phyloP scores from a whole-genome alignment of 768 basidiomycete genomes.

The Mycena vulgaris region DNA sequence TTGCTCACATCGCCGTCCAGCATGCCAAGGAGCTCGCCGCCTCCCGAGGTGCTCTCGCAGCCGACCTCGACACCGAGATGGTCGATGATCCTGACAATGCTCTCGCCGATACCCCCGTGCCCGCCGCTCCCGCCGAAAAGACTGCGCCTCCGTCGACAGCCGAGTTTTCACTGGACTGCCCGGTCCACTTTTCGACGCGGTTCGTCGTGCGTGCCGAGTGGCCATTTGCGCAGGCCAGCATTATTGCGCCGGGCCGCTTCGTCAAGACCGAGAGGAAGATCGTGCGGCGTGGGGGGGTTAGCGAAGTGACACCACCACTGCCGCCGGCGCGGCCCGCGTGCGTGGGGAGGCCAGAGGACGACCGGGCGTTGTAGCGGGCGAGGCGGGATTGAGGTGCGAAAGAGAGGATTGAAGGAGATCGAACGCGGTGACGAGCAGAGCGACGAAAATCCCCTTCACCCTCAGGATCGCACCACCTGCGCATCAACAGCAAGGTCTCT shows the following conservation, averaged over 20 bases:
- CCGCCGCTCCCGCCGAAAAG: neutral
- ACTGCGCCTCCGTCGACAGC: neutral
- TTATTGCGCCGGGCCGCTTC: neutral
- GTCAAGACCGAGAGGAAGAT: neutral
- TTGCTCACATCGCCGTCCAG: neutral
- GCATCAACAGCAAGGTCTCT: neutral
- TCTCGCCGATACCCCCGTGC: neutral
- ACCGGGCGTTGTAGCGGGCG: neutral
- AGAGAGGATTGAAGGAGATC: neutral
- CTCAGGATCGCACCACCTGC: neutral
- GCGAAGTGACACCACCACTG: neutral
- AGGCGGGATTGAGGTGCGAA: neutral
- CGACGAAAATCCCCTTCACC: neutral
- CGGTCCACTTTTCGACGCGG: neutral
- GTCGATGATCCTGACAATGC: neutral
- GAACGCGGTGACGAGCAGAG: neutral
- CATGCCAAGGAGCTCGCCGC: neutral
- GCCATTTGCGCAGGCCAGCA: neutral
- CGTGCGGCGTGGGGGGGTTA: neutral
- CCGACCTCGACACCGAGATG: neutral
- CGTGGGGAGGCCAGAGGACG: neutral
- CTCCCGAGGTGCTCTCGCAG: neutral
- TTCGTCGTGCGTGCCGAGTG: neutral
- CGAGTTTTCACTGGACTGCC: neutral
- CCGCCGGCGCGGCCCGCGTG: neutral